Conservation (phyloP, 148 eudicot genomes). For the Rheum nobile region DNA sequence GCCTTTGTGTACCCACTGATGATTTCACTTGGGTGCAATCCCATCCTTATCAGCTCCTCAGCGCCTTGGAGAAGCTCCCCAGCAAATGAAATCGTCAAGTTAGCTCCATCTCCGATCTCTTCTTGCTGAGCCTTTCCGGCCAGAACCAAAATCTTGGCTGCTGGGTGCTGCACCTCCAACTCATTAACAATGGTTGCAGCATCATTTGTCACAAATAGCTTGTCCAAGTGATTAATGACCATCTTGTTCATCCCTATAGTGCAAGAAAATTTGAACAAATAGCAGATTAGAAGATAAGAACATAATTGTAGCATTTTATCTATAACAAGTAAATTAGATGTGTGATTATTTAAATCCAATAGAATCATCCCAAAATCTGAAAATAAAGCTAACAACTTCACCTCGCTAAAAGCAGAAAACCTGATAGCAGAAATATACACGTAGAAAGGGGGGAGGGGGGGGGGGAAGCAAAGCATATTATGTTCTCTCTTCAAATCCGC, state of each 20-base stretch:
- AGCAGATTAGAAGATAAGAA: neutral
- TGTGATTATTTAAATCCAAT: neutral
- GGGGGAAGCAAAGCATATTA: neutral
- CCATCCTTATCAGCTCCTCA: slow-evolving; percentile 91
- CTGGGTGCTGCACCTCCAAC: slow-evolving; percentile 96
- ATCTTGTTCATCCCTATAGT: slow-evolving; percentile 81
- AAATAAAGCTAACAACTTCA: neutral
- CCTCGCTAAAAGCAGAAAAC: neutral
- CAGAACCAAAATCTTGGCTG: slow-evolving; percentile 88
- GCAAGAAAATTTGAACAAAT: neutral
- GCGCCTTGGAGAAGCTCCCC: slow-evolving; percentile 88
- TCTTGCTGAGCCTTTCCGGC: slow-evolving; percentile 92
- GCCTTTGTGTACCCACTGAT: slow-evolving; percentile 72
- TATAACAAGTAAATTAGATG: neutral
- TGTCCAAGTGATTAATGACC: slow-evolving; percentile 92
- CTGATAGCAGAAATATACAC: neutral
- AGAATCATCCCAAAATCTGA: neutral
- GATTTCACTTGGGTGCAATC: slow-evolving; percentile 90
- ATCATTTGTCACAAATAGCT: slow-evolving; percentile 87
- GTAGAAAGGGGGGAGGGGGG: neutral
- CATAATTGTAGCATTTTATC: neutral
- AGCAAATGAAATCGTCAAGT: slow-evolving; percentile 81
- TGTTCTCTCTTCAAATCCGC: neutral
- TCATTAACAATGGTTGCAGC: slow-evolving; percentile 91
- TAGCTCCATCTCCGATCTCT: slow-evolving; percentile 96